These are phyloP conservation scores for Ramalina intermedia DNA, from an alignment of 495 filamentous ascomycete species.

Conservation along the genomic window DNA sequence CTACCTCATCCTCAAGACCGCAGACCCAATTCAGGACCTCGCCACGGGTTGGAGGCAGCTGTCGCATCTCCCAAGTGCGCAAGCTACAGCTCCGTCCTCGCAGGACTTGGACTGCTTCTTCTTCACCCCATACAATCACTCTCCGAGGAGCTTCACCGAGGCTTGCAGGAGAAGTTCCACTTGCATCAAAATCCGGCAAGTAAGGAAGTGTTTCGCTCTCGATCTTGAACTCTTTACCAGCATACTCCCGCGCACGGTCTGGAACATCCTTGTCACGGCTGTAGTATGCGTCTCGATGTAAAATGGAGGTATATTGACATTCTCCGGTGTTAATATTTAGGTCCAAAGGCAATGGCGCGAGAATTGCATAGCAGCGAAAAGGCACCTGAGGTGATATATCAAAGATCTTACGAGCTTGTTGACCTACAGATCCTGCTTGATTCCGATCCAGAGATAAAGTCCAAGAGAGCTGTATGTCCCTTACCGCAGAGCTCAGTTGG, in stretches of 20 bases:
- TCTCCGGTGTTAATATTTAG: constrained; percentile 20
- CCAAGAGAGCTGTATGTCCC: no score
- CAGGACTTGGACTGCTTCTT: constrained; percentile 33
- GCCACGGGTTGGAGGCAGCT: constrained; percentile 49
- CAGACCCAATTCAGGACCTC: constrained; percentile 61
- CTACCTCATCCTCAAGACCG: constrained; percentile 10
- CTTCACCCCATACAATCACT: constrained; percentile 32
- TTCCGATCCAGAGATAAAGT: no score
- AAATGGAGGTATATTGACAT: constrained; percentile 32
- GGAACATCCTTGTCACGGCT: constrained; percentile 80
- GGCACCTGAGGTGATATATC: background rate
- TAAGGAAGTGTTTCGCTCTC: constrained; percentile 60
- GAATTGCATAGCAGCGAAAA: background rate
- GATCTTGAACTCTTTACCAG: constrained; percentile 71
- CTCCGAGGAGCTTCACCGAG: constrained; percentile 35
- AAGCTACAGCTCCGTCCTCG: constrained; percentile 35
- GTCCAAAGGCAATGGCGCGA: constrained; percentile 14
- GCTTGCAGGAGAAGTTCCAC: constrained; percentile 38
- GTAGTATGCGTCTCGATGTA: constrained; percentile 83
- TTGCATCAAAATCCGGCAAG: constrained; percentile 64
- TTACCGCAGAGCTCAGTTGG: no score
- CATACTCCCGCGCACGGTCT: constrained; percentile 64
- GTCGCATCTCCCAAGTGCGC: constrained; percentile 49
- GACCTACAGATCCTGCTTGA: no score
- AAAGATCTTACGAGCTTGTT: background rate